Base-by-base conservation (phyloP, 768 basidiomycete species). In the Tubosaeta sp. region DNA sequence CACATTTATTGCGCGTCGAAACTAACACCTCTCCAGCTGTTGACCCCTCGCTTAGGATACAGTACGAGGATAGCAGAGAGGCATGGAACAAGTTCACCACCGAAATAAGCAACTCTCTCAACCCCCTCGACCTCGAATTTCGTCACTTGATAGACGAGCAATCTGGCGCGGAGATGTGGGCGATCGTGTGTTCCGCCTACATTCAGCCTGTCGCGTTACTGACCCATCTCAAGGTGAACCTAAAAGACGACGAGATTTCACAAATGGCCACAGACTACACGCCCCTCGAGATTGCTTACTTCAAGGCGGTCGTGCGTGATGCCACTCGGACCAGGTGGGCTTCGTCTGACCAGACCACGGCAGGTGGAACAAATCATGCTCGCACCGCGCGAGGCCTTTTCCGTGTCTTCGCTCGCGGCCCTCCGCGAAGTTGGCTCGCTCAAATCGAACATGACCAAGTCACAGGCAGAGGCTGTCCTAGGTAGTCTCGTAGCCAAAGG, bases 301-400 rank as follows among this genome's bases (percentile, higher is more conserved):
- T 93, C 76, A 91, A 85, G 70, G 82, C 82, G 4, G 73, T 94
- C 52, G 92, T 91, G 62, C 52, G 85, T 70, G 13, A 32, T 42
- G 3, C 9, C 24, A 24, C 5, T 24, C 22, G n/a, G 6, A 11
- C 30, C 10, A 10, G 9, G 27, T 14, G 13, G 6, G 6, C 2
- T 8, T 16, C 21, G 32, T 48, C 48, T 50, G 30, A 48, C 29
- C n/a, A 24, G n/a, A 13, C 13, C 31, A 44, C 25, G 19, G 21
- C 58, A 94, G 92, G 77, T 94, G 35, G 88, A 93, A 60, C 86
- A 87, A 69, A 93, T 95, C 59, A 86, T 94, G 79, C 74, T 85
- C 16, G 88, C 91, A 7, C 82, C 88, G 6, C 76, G 76, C 36
- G 81, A 86, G 61, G 72, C 86, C 0, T 95, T 77, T 65, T 91